These are phyloP conservation scores for Ophiostoma pallidulum DNA, from an alignment of 2,329 filamentous ascomycete species.

Conservation along the genomic window DNA sequence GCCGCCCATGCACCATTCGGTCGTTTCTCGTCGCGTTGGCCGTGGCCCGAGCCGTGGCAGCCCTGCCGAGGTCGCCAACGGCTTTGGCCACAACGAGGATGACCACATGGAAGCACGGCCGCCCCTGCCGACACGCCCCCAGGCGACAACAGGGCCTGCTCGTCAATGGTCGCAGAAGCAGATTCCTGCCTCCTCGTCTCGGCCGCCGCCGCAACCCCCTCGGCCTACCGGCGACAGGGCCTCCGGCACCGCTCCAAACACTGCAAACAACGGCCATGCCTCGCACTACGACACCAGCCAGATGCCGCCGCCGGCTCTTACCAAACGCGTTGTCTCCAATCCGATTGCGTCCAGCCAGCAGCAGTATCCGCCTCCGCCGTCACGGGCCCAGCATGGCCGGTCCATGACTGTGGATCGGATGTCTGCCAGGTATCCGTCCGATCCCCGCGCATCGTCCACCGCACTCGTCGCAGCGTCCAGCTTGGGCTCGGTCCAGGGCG, in stretches of 20 bases:
- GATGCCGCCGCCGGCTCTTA: constrained; percentile 15
- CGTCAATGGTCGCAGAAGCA: neutral
- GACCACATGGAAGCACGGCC: constrained; percentile 26
- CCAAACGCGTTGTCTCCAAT: constrained; percentile 36
- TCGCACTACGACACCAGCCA: neutral
- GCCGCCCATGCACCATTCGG: constrained; percentile 42
- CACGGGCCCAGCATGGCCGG: constrained; percentile 33
- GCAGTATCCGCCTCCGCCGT: constrained; percentile 33
- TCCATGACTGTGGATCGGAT: constrained; percentile 42
- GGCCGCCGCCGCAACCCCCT: constrained; percentile 15
- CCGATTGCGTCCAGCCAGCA: constrained; percentile 35
- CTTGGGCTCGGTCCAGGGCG: neutral
- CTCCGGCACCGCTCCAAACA: neutral
- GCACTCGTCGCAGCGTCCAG: neutral
- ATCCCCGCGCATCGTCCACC: constrained; percentile 26
- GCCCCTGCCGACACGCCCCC: constrained; percentile 41
- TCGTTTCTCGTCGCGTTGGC: constrained; percentile 35
- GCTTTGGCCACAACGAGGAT: constrained; percentile 19
- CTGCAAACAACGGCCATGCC: neutral
- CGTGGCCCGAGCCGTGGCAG: too few relatives aligned
- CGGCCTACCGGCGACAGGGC: constrained; percentile 19
- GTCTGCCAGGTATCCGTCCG: constrained; percentile 28
- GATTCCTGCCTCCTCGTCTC: constrained; percentile 2
- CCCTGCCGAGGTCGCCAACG: constrained; percentile 33
- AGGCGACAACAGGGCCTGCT: constrained; percentile 25